These are phyloP conservation scores for Globisporangium middletonii DNA, from an alignment of 352 stramenopile genomes.

Conservation along the genomic window DNA sequence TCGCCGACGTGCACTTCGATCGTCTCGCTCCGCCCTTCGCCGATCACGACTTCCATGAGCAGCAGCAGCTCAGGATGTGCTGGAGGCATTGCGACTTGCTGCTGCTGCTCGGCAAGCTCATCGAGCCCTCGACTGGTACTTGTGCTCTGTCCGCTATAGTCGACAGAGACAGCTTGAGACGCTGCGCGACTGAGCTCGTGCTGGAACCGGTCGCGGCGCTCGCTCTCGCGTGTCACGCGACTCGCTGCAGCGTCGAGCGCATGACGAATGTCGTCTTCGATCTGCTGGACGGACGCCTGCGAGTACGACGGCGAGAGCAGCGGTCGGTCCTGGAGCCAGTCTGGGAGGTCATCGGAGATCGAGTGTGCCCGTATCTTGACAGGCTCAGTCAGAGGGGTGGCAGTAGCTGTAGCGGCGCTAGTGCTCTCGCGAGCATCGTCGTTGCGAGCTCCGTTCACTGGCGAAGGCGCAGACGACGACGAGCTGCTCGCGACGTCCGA, in stretches of 20 bases:
- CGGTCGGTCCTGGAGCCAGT: slow-evolving; percentile 15
- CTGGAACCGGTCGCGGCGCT: slow-evolving; percentile 37
- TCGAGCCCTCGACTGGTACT: background rate
- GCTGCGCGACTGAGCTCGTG: slow-evolving; percentile 17
- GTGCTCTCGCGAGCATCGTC: background rate
- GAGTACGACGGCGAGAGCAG: background rate
- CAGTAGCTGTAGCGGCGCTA: background rate
- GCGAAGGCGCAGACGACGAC: background rate
- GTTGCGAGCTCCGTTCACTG: background rate
- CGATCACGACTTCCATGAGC: slow-evolving; percentile 75
- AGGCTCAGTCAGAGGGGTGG: background rate
- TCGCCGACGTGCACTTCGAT: slow-evolving; percentile 64
- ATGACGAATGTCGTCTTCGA: slow-evolving; percentile 52
- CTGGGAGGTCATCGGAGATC: slow-evolving; percentile 10
- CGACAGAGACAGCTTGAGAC: background rate
- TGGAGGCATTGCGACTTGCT: background rate
- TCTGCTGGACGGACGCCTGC: slow-evolving; percentile 32
- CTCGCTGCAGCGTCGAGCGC: slow-evolving; percentile 45
- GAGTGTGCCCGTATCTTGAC: background rate
- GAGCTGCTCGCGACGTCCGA: slow-evolving; percentile 9
- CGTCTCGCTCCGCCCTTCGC: slow-evolving; percentile 54
- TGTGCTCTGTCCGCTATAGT: background rate
- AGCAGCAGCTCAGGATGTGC: slow-evolving; percentile 45
- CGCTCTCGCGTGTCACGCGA: slow-evolving; percentile 29
- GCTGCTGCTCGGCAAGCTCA: background rate